Conservation (phyloP, 129 eudicot species). For the Lactuca sativa region DNA sequence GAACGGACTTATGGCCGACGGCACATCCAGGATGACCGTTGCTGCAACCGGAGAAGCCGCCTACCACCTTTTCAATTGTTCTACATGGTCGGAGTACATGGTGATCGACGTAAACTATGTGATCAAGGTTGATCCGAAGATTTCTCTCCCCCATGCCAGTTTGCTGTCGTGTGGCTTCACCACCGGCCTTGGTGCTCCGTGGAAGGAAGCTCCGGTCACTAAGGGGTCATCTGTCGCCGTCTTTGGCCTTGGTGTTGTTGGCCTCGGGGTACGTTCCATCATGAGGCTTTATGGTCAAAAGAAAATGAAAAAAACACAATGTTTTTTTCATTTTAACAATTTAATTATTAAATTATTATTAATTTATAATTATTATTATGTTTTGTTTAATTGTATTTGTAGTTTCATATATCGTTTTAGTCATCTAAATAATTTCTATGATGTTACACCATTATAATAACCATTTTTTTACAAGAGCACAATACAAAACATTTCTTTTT, state of each 20-base stretch:
- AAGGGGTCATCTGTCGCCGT: conserved; percentile 57
- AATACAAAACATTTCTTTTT: too few species aligned
- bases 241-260: conserved; percentile 67
- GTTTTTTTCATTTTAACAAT: too few species aligned
- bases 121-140: conserved; percentile 45
- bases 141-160: conserved; percentile 49
- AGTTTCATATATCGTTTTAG: too few species aligned
- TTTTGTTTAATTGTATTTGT: too few species aligned
- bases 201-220: conserved; percentile 38
- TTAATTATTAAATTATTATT: too few species aligned
- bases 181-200: conserved; percentile 55
- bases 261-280: conserved; percentile 49
- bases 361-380: too few species aligned
- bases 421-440: too few species aligned
- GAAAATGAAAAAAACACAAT: too few species aligned
- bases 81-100: conserved; percentile 60
- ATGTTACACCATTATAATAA: too few species aligned
- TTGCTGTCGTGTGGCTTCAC: conserved; percentile 64
- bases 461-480: too few species aligned
- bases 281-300: too few species aligned
- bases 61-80: conserved; percentile 46
- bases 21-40: conserved; percentile 53
- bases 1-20: conserved; percentile 50
- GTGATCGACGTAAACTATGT: conserved; percentile 44
- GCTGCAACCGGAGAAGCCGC: conserved; percentile 32